A percentile compares a stretch with the other conserved stretches of the same genome.
Conservation (phyloP, 805 yeast genomes). For the Yamadazyma paraphyllophila region DNA sequence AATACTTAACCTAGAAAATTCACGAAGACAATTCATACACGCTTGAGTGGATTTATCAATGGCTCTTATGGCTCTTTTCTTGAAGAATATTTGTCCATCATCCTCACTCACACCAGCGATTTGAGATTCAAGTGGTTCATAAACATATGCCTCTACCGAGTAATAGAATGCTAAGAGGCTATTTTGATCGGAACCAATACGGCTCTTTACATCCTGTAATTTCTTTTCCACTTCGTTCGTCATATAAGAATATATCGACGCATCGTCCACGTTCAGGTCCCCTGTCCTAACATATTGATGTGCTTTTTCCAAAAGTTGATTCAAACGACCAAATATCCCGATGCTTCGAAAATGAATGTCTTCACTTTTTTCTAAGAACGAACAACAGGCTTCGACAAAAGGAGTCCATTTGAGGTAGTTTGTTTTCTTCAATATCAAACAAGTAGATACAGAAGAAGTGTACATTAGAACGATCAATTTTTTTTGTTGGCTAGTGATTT, state of each 20-base stretch:
- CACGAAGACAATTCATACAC: conserved; percentile 51
- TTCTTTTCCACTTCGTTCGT: conserved; percentile 49
- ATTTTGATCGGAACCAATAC: conserved; percentile 21
- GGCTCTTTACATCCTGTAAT: conserved; percentile 38
- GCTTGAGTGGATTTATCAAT: conserved; percentile 52
- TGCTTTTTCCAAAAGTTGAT: conserved; percentile 59
- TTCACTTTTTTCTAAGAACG: conserved; percentile 39
- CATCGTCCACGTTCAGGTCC: conserved; percentile 19
- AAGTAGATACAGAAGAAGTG: conserved; percentile 58
- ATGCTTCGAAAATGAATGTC: conserved; percentile 37
- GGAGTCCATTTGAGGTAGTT: conserved; percentile 63
- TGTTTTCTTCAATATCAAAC: conserved; percentile 64
- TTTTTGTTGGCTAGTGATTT: conserved; percentile 40
- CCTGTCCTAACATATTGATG: conserved; percentile 48
- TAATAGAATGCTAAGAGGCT: conserved; percentile 37
- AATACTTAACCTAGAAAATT: conserved; percentile 43
- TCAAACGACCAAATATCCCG: conserved; percentile 58
- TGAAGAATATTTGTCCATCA: conserved; percentile 12
- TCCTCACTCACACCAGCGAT: conserved; percentile 18
- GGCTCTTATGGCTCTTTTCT: conserved; percentile 35
- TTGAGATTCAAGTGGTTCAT: conserved; percentile 49
- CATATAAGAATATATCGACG: conserved; percentile 36
- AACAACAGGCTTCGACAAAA: conserved; percentile 61
- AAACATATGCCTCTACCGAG: conserved; percentile 64
- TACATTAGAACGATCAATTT: conserved; percentile 58